Evolutionary conservation across 805 yeast species (phyloP), one percentile per base, ranked within the genome.

Genomic region (Candida fluviatilis): DNA sequence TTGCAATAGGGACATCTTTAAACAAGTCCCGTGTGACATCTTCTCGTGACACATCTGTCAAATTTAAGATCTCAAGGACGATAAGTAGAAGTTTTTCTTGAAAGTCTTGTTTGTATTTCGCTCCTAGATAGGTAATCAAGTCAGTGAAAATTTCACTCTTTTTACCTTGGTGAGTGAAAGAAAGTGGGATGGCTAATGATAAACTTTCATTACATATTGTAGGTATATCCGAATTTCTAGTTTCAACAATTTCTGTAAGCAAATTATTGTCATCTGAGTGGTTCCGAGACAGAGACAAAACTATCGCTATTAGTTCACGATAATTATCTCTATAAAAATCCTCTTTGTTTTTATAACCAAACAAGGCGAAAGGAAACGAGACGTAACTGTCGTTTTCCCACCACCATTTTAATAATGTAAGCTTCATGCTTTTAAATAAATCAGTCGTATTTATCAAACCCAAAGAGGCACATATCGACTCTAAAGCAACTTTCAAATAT

Each of bases 391-490:
- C 54, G 37, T 57, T 59, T n/a, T 54, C 51, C 51, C 59, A 57
- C 80, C 80, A 76, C 15, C 57, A 57, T 38, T 60, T 68, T 34
- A 76, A 51, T 3, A 75, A 50, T 11, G 64, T 64, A 25, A 61
- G 46, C 34, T 54, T 60, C 18, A 60, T 48, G 10, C 46, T 38
- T 34, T 51, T 50, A 43, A 70, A 69, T 3, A 73, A 39, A 1
- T 33, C 36, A 12, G 31, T 43, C 0, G 55, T 29, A 12, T 38
- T 30, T 0, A 35, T 23, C 4, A 55, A 31, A 0, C 44, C 41
- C 27, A 52, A 44, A 4, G 23, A 18, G 1, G 15, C 4, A 5
- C 68, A 53, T 24, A 67, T 54, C 1, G 36, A 35, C 1, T 21
- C 19, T 3, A 73, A 36, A 3, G 69, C 48, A 10, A 34, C 26